Conservation (phyloP, 305 asterid genomes). For the Fraxinus paxiana region DNA sequence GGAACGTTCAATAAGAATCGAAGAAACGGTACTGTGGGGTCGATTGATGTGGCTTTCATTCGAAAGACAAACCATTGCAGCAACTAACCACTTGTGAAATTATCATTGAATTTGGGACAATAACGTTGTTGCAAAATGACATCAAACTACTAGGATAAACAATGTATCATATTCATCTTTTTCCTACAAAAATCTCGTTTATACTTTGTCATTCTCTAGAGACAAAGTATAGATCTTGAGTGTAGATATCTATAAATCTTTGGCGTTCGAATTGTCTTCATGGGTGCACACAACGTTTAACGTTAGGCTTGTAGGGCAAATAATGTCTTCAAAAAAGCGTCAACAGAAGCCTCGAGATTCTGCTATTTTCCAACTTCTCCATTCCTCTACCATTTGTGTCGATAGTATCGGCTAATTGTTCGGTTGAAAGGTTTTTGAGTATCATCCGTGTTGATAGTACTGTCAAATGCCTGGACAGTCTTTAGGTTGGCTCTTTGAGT, state of each 20-base stretch:
- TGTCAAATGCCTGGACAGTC: not conserved
- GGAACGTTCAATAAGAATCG: not conserved
- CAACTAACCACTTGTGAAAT: not conserved
- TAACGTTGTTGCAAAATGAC: not conserved
- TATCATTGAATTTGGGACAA: not conserved
- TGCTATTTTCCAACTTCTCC: not conserved
- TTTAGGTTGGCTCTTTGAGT: not conserved
- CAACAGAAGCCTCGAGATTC: not conserved
- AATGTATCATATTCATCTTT: not conserved
- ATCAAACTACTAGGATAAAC: not conserved
- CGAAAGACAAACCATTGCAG: not conserved
- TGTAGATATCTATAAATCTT: not conserved
- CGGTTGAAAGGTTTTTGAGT: not conserved
- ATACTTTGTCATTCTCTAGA: not conserved
- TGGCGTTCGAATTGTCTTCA: not conserved
- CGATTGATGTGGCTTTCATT: not conserved
- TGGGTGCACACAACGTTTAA: not conserved
- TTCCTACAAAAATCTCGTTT: not conserved
- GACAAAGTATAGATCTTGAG: not conserved
- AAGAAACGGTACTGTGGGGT: not conserved
- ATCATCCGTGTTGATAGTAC: not conserved
- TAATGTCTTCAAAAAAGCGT: not conserved
- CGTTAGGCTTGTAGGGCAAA: not conserved
- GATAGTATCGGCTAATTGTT: not conserved
- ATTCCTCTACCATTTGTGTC: not conserved